Conservation (phyloP, 805 yeast genomes). For the Starmerella stellata region DNA sequence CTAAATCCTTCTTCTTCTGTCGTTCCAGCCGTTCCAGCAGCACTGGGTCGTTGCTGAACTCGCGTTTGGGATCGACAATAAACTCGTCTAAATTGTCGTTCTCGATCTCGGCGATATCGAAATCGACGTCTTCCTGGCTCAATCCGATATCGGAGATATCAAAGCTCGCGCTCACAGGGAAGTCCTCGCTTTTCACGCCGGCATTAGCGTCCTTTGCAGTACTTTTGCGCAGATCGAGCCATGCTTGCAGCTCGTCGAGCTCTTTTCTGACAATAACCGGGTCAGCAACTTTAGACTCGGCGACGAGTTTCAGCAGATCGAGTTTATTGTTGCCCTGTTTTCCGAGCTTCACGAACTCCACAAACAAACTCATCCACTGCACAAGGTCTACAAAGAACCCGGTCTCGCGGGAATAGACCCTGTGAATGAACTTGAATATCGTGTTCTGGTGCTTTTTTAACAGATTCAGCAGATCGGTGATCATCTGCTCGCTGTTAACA, state of each 20-base stretch:
- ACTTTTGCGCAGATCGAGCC: slow-evolving; percentile 16
- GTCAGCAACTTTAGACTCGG: slow-evolving; percentile 20
- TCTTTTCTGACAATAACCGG: slow-evolving; percentile 24
- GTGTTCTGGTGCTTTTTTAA: slow-evolving; percentile 56
- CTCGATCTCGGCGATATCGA: slow-evolving; percentile 35
- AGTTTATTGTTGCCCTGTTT: slow-evolving; percentile 28
- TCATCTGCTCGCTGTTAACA: slow-evolving; percentile 42
- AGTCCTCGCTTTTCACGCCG: slow-evolving; percentile 16
- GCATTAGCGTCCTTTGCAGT: slow-evolving; percentile 21
- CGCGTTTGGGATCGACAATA: slow-evolving; percentile 21
- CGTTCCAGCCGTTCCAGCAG: slow-evolving; percentile 20
- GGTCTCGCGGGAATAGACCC: slow-evolving; percentile 63
- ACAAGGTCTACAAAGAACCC: slow-evolving; percentile 55
- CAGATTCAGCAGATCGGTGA: slow-evolving; percentile 44
- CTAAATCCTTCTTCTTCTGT: slow-evolving; percentile 10
- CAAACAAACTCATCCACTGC: slow-evolving; percentile 52
- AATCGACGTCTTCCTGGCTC: slow-evolving; percentile 25
- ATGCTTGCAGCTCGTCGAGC: slow-evolving; percentile 26
- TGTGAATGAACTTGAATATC: slow-evolving; percentile 58
- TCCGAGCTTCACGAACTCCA: slow-evolving; percentile 46
- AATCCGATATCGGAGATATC: slow-evolving; percentile 29
- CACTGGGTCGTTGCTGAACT: slow-evolving; percentile 19
- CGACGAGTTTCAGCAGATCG: slow-evolving; percentile 28
- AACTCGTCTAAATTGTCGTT: slow-evolving; percentile 28
- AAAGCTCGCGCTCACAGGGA: slow-evolving; percentile 28